A percentile compares a stretch with the other conserved stretches of the same genome.
phyloP scores from a whole-genome alignment of 257 asterid genomes.

The Rubia yunnanensis region DNA sequence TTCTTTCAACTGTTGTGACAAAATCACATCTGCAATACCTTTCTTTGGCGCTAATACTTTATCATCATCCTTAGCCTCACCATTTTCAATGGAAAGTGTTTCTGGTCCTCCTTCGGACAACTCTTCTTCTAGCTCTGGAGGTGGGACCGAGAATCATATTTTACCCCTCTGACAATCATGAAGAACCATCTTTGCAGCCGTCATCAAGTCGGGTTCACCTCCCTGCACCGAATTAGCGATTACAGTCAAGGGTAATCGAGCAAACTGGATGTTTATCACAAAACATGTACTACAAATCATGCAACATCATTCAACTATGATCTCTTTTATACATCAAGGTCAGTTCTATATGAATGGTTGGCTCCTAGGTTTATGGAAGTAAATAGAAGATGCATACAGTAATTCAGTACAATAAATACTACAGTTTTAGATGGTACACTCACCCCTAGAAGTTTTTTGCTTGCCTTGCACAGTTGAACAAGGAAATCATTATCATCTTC shows the following conservation, averaged over 20 bases:
- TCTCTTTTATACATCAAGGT: neutral
- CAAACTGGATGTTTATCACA: no score
- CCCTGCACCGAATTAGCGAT: no score
- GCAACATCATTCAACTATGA: neutral
- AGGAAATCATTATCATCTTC: slow-evolving; percentile 79
- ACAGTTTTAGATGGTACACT: neutral
- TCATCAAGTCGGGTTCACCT: slow-evolving; percentile 85
- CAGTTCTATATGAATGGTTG: neutral
- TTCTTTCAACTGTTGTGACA: slow-evolving; percentile 58
- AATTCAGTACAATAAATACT: neutral
- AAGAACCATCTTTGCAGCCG: slow-evolving; percentile 87
- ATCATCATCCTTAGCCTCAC: slow-evolving; percentile 25
- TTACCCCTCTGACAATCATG: slow-evolving; percentile 96
- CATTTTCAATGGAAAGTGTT: slow-evolving; percentile 29
- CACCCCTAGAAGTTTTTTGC: slow-evolving; percentile 89
- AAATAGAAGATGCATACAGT: neutral
- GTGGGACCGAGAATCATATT: slow-evolving; percentile 77
- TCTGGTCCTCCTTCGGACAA: slow-evolving; percentile 23
- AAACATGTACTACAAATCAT: neutral
- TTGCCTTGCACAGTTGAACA: slow-evolving; percentile 67
- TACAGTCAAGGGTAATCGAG: neutral
- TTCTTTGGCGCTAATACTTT: slow-evolving; percentile 43
- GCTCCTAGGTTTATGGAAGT: neutral
- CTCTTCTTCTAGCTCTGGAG: slow-evolving; percentile 48
- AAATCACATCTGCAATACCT: slow-evolving; percentile 52